Evolutionary conservation across 108 stramenopile species (phyloP).

Genomic region (Discostella stelligeroides): DNA sequence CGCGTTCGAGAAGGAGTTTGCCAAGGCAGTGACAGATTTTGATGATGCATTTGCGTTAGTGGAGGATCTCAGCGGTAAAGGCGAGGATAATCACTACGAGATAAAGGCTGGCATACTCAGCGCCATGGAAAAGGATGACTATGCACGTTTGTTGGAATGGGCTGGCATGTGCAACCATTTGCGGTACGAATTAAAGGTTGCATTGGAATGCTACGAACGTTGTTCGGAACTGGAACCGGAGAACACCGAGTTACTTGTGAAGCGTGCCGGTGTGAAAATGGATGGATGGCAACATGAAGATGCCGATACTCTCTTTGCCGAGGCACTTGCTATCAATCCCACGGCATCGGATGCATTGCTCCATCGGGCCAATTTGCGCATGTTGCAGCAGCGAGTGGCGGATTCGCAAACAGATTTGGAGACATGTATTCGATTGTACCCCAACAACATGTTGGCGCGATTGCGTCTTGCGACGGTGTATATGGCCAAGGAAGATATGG

Average conservation of each 20-base stretch:
- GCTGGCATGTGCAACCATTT: constrained; percentile 87
- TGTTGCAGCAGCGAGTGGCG: constrained; percentile 70
- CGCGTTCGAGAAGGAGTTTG: constrained; percentile 74
- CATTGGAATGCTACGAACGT: constrained; percentile 69
- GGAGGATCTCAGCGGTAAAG: constrained; percentile 46
- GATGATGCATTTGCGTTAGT: constrained; percentile 64
- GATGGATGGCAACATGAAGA: constrained; percentile 70
- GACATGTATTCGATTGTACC: constrained; percentile 69
- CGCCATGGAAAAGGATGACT: constrained; percentile 69
- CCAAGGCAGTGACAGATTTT: constrained; percentile 63
- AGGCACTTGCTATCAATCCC: constrained; percentile 75
- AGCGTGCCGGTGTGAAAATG: constrained; percentile 90
- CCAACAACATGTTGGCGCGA: constrained; percentile 83
- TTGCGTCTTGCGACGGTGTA: constrained; percentile 84
- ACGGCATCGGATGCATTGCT: constrained; percentile 81
- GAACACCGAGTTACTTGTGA: constrained; percentile 84
- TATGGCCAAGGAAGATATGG: constrained; percentile 72
- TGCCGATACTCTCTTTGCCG: constrained; percentile 74
- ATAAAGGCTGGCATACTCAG: constrained; percentile 27
- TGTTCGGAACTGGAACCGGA: constrained; percentile 80
- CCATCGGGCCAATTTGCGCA: constrained; percentile 85
- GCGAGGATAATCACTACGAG: constrained; percentile 28
- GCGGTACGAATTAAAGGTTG: constrained; percentile 85
- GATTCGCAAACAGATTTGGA: constrained; percentile 78
- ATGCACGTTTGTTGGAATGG: constrained; percentile 86